Evolutionary conservation across 1,284 basidiomycete species (phyloP).

Genomic region (Boletus mariae): DNA sequence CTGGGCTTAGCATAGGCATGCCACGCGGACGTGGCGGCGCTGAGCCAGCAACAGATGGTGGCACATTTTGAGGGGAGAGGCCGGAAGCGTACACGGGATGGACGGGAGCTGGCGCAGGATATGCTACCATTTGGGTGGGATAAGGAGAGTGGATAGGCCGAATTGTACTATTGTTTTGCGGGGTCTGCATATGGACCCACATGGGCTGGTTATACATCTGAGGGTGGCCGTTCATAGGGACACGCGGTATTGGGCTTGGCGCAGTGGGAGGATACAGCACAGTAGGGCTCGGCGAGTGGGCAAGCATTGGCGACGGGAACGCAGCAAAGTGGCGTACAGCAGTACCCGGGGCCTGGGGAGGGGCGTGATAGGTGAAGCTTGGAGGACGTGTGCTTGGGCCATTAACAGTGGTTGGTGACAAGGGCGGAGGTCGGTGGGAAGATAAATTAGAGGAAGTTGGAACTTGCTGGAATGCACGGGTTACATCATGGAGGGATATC

Average conservation of each 20-base stretch:
- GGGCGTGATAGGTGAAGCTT: conserved; percentile 33
- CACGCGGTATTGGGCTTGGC: conserved; percentile 60
- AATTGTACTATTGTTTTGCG: conserved; percentile 51
- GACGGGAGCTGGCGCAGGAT: conserved; percentile 49
- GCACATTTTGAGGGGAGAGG: conserved; percentile 43
- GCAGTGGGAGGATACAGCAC: conserved; percentile 60
- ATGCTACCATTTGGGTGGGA: conserved; percentile 58
- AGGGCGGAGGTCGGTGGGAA: conserved; percentile 41
- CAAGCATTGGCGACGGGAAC: conserved; percentile 66
- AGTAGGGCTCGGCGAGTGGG: conserved; percentile 59
- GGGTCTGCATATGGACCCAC: conserved; percentile 56
- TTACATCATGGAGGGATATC: conserved; percentile 77
- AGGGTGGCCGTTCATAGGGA: conserved; percentile 57
- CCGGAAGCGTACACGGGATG: conserved; percentile 50
- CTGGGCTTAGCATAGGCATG: conserved; percentile 62
- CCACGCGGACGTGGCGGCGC: conserved; percentile 46
- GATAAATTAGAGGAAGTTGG: conserved; percentile 47
- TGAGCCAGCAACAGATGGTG: conserved; percentile 38
- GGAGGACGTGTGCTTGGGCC: conserved; percentile 45
- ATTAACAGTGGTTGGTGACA: conserved; percentile 47
- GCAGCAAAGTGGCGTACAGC: conserved; percentile 51
- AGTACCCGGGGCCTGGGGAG: conserved; percentile 37
- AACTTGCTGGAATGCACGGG: conserved; percentile 79
- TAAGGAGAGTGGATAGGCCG: conserved; percentile 61
- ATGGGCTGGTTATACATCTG: conserved; percentile 57